Conservation (phyloP, 441 rosid genomes). For the Brassica hybrid region DNA sequence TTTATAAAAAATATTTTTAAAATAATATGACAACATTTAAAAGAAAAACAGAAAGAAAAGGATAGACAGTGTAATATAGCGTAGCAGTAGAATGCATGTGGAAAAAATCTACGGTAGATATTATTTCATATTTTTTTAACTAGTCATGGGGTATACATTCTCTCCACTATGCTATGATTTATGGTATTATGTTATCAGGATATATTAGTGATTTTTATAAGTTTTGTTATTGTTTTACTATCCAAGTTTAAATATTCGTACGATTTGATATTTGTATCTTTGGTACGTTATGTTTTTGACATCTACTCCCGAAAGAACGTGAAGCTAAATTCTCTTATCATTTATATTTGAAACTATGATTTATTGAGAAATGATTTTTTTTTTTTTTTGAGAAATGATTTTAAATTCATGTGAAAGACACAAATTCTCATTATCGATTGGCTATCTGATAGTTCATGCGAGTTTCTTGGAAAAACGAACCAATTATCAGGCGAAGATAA, state of each 20-base stretch:
- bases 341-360: background rate
- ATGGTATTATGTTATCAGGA: background rate
- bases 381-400: background rate
- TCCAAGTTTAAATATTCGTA: background rate
- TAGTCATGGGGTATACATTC: background rate
- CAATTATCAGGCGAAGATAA: background rate
- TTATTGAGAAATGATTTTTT: background rate
- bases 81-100: conserved; percentile 41
- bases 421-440: background rate
- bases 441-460: background rate
- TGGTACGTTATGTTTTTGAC: background rate
- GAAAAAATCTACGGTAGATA: conserved; percentile 34
- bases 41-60: conserved; percentile 5
- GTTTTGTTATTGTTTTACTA: background rate
- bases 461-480: background rate
- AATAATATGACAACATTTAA: conserved; percentile 7
- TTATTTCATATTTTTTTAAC: conserved; percentile 13
- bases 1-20: conserved; percentile 2
- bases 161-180: conserved; percentile 20
- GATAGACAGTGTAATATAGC: conserved; percentile 27
- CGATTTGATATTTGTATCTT: background rate
- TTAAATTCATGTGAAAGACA: background rate
- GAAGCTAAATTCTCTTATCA: background rate
- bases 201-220: background rate
- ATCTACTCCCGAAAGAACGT: background rate